A percentile compares a stretch with the other conserved stretches of the same genome.
phyloP scores from a whole-genome alignment of 2,329 filamentous ascomycete species.

The Penicillium griseofulvum region DNA sequence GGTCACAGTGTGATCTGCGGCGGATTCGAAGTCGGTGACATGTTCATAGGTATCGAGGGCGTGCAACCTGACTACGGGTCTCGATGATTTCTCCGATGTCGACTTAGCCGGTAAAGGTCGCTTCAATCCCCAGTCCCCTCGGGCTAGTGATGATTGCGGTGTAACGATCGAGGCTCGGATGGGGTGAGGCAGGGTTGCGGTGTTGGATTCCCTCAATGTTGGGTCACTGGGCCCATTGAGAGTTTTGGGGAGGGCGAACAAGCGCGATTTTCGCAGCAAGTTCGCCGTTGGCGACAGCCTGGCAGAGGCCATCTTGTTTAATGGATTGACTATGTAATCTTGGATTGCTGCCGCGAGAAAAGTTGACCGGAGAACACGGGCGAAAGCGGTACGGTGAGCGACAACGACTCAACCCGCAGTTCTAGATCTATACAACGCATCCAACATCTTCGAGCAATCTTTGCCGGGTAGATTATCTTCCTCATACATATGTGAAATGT shows the following conservation, averaged over 20 bases:
- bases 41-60: slow-evolving; percentile 82
- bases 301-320: slow-evolving; percentile 43
- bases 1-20: slow-evolving; percentile 76
- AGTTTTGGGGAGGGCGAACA: slow-evolving; percentile 81
- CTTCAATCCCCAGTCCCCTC: slow-evolving; percentile 93
- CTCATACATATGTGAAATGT: neutral
- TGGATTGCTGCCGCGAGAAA: slow-evolving; percentile 29
- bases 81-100: slow-evolving; percentile 65
- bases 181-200: slow-evolving; percentile 74
- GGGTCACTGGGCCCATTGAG: slow-evolving; percentile 61
- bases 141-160: slow-evolving; percentile 65
- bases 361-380: slow-evolving; percentile 30
- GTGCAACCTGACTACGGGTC: slow-evolving; percentile 73
- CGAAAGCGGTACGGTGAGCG: slow-evolving; percentile 28
- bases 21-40: slow-evolving; percentile 83
- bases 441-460: neutral
- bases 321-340: slow-evolving; percentile 20
- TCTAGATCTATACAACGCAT: neutral
- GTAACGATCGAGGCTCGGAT: slow-evolving; percentile 80
- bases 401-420: slow-evolving; percentile 20
- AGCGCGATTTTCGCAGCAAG: slow-evolving; percentile 79
- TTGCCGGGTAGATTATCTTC: neutral
- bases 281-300: slow-evolving; percentile 60
- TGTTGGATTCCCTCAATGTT: slow-evolving; percentile 58
- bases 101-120: slow-evolving; percentile 74